Evolutionary conservation across 352 stramenopile species (phyloP).

Genomic region (Pythium periplocum): DNA sequence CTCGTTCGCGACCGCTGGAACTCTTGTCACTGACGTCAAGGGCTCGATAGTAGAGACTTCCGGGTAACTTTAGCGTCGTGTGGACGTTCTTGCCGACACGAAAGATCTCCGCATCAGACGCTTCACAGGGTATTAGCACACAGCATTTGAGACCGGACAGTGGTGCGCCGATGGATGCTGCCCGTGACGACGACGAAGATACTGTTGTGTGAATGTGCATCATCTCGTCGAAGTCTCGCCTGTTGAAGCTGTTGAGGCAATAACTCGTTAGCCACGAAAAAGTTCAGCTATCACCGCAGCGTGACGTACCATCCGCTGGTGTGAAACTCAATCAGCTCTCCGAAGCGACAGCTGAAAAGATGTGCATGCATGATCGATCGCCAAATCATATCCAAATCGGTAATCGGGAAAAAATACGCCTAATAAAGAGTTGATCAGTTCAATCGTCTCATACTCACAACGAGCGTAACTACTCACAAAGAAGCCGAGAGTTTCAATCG

Average conservation of each 20-base stretch:
- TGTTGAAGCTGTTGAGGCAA: slow-evolving; percentile 30
- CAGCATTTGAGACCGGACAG: slow-evolving; percentile 60
- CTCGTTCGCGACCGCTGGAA: slow-evolving; percentile 2
- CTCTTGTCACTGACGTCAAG: slow-evolving; percentile 14
- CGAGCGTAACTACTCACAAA: slow-evolving; percentile 18
- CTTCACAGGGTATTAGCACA: slow-evolving; percentile 51
- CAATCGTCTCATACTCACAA: background rate
- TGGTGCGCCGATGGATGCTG: slow-evolving; percentile 28
- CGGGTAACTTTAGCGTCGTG: slow-evolving; percentile 53
- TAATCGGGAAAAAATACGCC: slow-evolving; percentile 37
- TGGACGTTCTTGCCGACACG: slow-evolving; percentile 70
- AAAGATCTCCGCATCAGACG: slow-evolving; percentile 60
- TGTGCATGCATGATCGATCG: slow-evolving; percentile 33
- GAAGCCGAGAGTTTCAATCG: slow-evolving; percentile 11
- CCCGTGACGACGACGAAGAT: slow-evolving; percentile 23
- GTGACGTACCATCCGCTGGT: slow-evolving; percentile 36
- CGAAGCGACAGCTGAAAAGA: slow-evolving; percentile 32
- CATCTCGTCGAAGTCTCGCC: slow-evolving; percentile 72
- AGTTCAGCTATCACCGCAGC: background rate
- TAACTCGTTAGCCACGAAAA: too few species aligned
- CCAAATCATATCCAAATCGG: slow-evolving; percentile 38
- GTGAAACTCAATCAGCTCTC: slow-evolving; percentile 32
- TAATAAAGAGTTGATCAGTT: background rate
- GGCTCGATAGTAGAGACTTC: slow-evolving; percentile 61
- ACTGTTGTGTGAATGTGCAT: slow-evolving; percentile 61